Base-by-base conservation (phyloP, 106 monocot species). In the Chionographis japonica region DNA sequence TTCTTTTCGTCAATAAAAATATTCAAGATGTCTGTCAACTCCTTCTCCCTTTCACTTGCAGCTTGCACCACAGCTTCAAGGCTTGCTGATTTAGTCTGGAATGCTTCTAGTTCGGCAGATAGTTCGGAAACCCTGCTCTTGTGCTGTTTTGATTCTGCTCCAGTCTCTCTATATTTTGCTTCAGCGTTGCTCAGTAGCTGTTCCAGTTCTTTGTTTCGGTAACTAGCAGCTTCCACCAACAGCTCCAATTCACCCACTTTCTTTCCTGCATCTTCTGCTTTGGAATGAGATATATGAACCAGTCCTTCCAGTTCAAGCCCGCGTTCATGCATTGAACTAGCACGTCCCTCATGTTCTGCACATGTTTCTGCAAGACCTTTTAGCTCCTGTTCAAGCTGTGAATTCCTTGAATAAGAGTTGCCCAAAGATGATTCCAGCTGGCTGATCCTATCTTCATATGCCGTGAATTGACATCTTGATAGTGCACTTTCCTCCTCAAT, bases 361-460 rank as follows among this genome's bases (percentile, higher is more conserved):
- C 68, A 73, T 69, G 78, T 79, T 56, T 78, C 80, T 37, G 75
- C 58, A 42, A 90, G 80, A 39, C 79, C 69, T 59, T 74, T 78
- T 65, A 85, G 46, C 73, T 94, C 67, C 39, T 74, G 60, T 78
- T 85, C 83, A 74, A 90, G 74, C 55, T 80, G 72, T 40, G 38
- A 72, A 12, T 67, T 79, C 52, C 67, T 86, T 19, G 78, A 62
- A 37, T 69, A 66, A 37, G 87, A 72, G 8, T 63, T 43, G 8
- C 43, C 63, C 60, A 87, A 56, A 50, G 94, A 87, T 54, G 71
- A 72, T 66, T 94, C 90, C 67, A 94, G 67, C 40, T 90, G 79
- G 50, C 17, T 73, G 63, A 85, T 74, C 65, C 71, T 86, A 20
- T 79, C 78, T 69, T 93, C 68, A 74, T 81, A 74, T n/a, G 60